These are phyloP conservation scores for Camellia japonica DNA, from an alignment of 148 eudicot genomes.

Conservation along the genomic window DNA sequence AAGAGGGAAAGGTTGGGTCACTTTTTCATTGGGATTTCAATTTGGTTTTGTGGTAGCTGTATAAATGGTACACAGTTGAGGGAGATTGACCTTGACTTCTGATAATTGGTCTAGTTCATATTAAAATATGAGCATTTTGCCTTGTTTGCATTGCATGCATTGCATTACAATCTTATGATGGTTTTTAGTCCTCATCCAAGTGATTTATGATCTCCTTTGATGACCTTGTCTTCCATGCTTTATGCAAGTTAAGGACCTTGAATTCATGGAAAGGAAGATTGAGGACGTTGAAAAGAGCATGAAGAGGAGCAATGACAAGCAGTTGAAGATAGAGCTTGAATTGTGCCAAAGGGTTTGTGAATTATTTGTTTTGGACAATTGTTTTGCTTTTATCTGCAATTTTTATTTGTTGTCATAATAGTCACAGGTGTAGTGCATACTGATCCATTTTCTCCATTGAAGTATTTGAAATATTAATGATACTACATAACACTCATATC, in stretches of 20 bases:
- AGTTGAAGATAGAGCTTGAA: conserved; percentile 82
- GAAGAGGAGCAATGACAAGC: conserved; percentile 99
- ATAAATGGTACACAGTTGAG: neutral
- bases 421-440: neutral
- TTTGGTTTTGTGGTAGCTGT: neutral
- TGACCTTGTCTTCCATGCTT: neutral
- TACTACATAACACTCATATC: too few relatives aligned
- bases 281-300: conserved; percentile 97
- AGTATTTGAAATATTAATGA: too few relatives aligned
- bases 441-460: neutral
- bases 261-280: conserved; percentile 71
- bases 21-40: neutral
- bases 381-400: neutral
- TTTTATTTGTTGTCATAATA: neutral
- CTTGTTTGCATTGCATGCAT: too few relatives aligned
- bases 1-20: too few relatives aligned
- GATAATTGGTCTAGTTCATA: neutral
- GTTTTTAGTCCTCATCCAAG: too few relatives aligned
- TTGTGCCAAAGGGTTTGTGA: conserved; percentile 60
- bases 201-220: too few relatives aligned
- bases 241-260: conserved; percentile 62
- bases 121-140: neutral
- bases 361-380: neutral
- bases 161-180: too few relatives aligned
- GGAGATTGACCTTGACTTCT: neutral